phyloP scores from a whole-genome alignment of 305 asterid genomes.

The Rubia occidens region DNA sequence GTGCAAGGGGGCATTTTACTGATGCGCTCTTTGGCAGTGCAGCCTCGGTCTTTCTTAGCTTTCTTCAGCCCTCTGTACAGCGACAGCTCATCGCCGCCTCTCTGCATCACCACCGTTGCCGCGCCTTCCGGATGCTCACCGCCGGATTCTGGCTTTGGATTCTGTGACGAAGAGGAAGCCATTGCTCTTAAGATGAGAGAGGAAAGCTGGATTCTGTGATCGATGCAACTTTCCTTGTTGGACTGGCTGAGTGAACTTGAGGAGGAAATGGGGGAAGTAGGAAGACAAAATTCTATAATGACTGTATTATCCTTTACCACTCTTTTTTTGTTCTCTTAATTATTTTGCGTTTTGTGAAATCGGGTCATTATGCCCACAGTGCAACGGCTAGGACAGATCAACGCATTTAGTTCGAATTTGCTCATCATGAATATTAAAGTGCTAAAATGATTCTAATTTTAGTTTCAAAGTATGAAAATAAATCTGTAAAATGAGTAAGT shows the following conservation, averaged over 20 bases:
- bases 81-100: conserved; percentile 42
- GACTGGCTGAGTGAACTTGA: not conserved
- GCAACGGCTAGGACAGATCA: not conserved
- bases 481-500: too few relatives aligned
- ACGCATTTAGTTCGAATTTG: not conserved
- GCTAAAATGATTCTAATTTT: too few relatives aligned
- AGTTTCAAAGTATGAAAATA: too few relatives aligned
- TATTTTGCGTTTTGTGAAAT: not conserved
- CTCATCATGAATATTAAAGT: too few relatives aligned
- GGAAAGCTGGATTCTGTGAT: not conserved
- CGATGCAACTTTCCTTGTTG: not conserved
- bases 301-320: not conserved
- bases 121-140: conserved; percentile 23
- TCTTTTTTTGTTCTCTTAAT: not conserved
- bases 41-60: conserved; percentile 85
- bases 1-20: conserved; percentile 98
- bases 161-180: conserved; percentile 77
- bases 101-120: conserved; percentile 29
- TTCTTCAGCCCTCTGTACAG: conserved; percentile 76
- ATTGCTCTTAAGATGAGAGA: conserved; percentile 16
- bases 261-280: not conserved
- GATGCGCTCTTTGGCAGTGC: conserved; percentile 95
- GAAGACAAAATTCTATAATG: not conserved
- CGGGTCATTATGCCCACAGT: not conserved
- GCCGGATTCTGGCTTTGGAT: conserved; percentile 44